Conservation (phyloP, 1,284 basidiomycete species). For the Termitomyces sp. region DNA sequence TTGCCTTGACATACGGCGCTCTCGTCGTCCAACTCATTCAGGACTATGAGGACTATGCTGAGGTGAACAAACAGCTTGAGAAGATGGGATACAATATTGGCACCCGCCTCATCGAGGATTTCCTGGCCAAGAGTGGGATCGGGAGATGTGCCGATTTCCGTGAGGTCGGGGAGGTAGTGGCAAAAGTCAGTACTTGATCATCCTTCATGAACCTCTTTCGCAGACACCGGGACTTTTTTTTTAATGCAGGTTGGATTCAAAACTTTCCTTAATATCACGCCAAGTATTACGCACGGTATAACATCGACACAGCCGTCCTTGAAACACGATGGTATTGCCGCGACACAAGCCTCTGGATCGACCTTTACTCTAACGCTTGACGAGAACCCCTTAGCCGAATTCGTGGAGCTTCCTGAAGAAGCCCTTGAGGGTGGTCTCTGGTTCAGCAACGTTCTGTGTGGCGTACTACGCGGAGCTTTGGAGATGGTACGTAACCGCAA, state of each 20-base stretch:
- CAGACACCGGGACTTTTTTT: background rate
- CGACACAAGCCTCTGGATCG: constrained; percentile 37
- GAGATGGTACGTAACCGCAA: constrained; percentile 81
- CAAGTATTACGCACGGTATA: constrained; percentile 69
- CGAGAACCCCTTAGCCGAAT: constrained; percentile 96
- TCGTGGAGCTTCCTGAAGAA: constrained; percentile 95
- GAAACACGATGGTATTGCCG: constrained; percentile 36
- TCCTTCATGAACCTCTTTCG: constrained; percentile 1
- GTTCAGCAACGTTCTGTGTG: constrained; percentile 96
- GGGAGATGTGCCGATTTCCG: constrained; percentile 87
- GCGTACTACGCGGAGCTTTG: constrained; percentile 87
- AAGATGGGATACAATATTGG: constrained; percentile 99
- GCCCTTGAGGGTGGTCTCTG: constrained; percentile 89
- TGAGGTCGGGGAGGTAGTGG: constrained; percentile 90
- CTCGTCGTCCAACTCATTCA: constrained; percentile 98
- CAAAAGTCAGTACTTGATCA: constrained; percentile 55
- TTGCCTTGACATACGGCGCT: constrained; percentile 95
- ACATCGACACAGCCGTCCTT: constrained; percentile 43
- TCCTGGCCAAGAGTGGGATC: constrained; percentile 85
- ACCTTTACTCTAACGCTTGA: constrained; percentile 85
- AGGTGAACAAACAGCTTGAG: constrained; percentile 82
- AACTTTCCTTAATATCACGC: constrained; percentile 93
- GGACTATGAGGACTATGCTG: constrained; percentile 96
- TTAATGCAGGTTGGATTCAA: constrained; percentile 89
- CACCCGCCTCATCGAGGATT: constrained; percentile 94